Evolutionary conservation across 2,329 filamentous ascomycete species (phyloP).

Genomic region (Fusarium annulatum): DNA sequence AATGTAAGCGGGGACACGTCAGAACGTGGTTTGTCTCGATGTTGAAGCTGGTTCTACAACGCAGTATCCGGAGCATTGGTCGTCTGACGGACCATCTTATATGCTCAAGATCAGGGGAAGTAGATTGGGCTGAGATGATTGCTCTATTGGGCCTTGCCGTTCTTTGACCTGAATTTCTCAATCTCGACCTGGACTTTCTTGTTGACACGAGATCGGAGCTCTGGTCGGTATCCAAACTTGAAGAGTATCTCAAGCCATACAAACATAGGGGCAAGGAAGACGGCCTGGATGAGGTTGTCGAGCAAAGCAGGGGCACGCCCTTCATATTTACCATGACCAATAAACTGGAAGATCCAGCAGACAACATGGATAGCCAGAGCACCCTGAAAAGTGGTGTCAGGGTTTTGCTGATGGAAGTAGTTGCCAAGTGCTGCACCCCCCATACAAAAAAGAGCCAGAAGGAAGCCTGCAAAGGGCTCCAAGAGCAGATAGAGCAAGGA

Average conservation of each 20-base stretch:
- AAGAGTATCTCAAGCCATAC: constrained; percentile 97
- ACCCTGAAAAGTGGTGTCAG: constrained; percentile 60
- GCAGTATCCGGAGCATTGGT: not conserved
- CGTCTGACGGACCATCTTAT: not conserved
- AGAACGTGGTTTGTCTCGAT: constrained; percentile 1
- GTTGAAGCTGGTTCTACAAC: constrained; percentile 1
- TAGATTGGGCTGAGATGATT: constrained; percentile 14
- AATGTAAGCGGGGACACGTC: not conserved
- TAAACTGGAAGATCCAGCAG: constrained; percentile 89
- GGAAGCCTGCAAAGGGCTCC: constrained; percentile 89
- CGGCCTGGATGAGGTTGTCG: constrained; percentile 90
- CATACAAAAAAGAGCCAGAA: constrained; percentile 81
- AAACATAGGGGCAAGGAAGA: constrained; percentile 94
- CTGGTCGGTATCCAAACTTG: constrained; percentile 87
- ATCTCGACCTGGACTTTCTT: constrained; percentile 81
- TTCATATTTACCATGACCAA: constrained; percentile 92
- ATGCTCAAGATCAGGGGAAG: constrained; percentile 3
- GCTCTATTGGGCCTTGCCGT: constrained; percentile 62
- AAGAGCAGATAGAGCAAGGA: constrained; percentile 87
- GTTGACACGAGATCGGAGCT: constrained; percentile 84
- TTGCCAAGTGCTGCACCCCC: constrained; percentile 80
- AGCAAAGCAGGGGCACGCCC: constrained; percentile 87
- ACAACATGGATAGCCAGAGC: constrained; percentile 76
- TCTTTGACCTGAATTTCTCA: constrained; percentile 73
- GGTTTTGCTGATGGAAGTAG: constrained; percentile 71